These are phyloP conservation scores for Diaporthe citriasiana DNA, from an alignment of 2,329 filamentous ascomycete species.

Conservation along the genomic window DNA sequence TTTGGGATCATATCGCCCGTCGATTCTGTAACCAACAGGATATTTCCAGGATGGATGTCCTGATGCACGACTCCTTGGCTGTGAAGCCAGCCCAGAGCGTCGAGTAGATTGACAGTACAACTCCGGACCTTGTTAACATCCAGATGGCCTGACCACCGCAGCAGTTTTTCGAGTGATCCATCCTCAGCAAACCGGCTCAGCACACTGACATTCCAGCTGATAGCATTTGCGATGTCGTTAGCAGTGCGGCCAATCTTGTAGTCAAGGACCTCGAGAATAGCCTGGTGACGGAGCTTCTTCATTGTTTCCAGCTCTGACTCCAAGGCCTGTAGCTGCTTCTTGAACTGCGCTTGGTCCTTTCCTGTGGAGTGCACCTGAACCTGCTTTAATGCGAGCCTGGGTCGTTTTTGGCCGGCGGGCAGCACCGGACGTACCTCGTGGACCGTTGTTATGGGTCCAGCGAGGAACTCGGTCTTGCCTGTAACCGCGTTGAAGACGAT, in stretches of 20 bases:
- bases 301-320: constrained; percentile 83
- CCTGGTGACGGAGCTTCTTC: constrained; percentile 81
- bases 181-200: constrained; percentile 84
- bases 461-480: constrained; percentile 75
- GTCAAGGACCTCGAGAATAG: constrained; percentile 84
- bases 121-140: constrained; percentile 82
- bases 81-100: constrained; percentile 90
- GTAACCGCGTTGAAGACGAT: constrained; percentile 79
- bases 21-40: constrained; percentile 80
- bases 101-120: constrained; percentile 93
- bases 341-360: constrained; percentile 74
- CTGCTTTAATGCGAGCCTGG: constrained; percentile 82
- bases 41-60: constrained; percentile 83
- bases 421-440: constrained; percentile 81
- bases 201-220: constrained; percentile 79
- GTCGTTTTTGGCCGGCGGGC: constrained; percentile 65
- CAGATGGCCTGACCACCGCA: constrained; percentile 83
- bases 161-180: constrained; percentile 84
- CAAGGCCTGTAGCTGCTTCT: constrained; percentile 81
- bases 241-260: constrained; percentile 78
- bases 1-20: constrained; percentile 80
- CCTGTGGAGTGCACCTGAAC: constrained; percentile 70
- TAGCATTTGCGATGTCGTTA: constrained; percentile 55
- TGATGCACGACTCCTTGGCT: constrained; percentile 87
- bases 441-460: constrained; percentile 76